Base-by-base conservation (phyloP, 2,329 filamentous ascomycete genomes). In the Arachnopeziza araneosa region DNA sequence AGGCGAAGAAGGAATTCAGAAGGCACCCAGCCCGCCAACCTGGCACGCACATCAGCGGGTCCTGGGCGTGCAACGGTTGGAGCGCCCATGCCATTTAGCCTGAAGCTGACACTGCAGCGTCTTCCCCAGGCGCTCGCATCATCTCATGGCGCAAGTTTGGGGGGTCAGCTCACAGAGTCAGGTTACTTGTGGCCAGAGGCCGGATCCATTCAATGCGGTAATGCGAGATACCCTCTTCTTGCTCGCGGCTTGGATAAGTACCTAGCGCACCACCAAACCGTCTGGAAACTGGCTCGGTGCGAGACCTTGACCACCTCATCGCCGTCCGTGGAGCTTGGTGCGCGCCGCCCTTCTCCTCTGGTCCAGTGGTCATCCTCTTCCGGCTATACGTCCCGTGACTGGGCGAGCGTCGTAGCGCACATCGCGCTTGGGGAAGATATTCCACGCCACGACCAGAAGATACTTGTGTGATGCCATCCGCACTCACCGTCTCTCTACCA, bases 181-280 rank as follows among this genome's bases (percentile, higher is more conserved):
- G 26, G 26, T 9, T 30, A 30, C 26, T 30, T 30, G 26, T 30
- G 26, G 26, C 26, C 5, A 30, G 5, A 30, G 9, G 26, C 26
- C 9, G 4, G 26, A 30, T 30, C 26, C 26, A 57, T 57, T 58
- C 19, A 60, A 58, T 55, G 54, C 32, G 56, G 60, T 53, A 56
- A 56, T 55, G 56, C 57, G 57, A 62, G 57, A 57, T 55, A 57
- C 36, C 12, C 12, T 44, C 36, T 44, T 19, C 3, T 44, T 12
- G 36, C 36, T 44, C 36, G 36, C 36, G 36, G 36, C 36, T n/a
- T 44, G 36, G 36, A 44, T 44, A 44, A 44, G 17, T 17, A 17
- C 17, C 12, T 14, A 44, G 36, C n/a, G n/a, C n/a, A n/a, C n/a
- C n/a, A n/a, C n/a, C n/a, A n/a, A n/a, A n/a, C n/a, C n/a, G n/a